Conservation (phyloP, 2,329 filamentous ascomycete species). For the Microdochium bolleyi region DNA sequence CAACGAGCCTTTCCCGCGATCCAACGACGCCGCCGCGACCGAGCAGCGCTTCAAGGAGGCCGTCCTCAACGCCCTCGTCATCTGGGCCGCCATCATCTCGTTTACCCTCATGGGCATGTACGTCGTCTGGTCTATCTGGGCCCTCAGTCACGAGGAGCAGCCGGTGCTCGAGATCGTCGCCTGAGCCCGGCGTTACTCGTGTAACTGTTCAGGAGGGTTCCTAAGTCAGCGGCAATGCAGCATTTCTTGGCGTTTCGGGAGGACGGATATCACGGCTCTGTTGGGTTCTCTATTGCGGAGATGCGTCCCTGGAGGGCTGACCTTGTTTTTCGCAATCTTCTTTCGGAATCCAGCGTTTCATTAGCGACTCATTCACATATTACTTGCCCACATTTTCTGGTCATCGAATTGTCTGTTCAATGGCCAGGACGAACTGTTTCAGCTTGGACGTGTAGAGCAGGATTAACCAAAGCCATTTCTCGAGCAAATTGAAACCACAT, state of each 20-base stretch:
- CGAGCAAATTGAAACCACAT: no score
- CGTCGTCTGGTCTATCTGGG: slow-evolving; percentile 2
- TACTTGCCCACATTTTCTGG: neutral
- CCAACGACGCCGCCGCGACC: slow-evolving; percentile 13
- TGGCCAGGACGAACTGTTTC: no score
- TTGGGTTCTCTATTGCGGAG: neutral
- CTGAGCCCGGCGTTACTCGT: neutral
- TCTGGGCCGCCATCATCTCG: slow-evolving; percentile 3
- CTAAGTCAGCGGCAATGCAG: no score
- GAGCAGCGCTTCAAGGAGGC: slow-evolving; percentile 3
- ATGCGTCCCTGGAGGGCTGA: no score
- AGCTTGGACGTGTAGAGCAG: no score
- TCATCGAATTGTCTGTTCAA: no score
- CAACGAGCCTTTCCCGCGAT: slow-evolving; percentile 14
- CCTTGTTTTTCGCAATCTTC: no score
- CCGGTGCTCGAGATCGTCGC: neutral
- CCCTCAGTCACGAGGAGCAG: neutral
- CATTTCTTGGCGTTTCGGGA: neutral
- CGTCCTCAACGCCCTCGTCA: slow-evolving; percentile 2
- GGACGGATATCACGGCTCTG: neutral
- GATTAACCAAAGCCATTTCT: no score
- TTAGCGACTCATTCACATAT: neutral
- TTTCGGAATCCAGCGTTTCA: neutral
- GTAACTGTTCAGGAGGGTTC: no score
- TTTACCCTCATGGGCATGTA: slow-evolving; percentile 3